Base-by-base conservation (phyloP, 441 rosid genomes). In the Eruca vesicaria region DNA sequence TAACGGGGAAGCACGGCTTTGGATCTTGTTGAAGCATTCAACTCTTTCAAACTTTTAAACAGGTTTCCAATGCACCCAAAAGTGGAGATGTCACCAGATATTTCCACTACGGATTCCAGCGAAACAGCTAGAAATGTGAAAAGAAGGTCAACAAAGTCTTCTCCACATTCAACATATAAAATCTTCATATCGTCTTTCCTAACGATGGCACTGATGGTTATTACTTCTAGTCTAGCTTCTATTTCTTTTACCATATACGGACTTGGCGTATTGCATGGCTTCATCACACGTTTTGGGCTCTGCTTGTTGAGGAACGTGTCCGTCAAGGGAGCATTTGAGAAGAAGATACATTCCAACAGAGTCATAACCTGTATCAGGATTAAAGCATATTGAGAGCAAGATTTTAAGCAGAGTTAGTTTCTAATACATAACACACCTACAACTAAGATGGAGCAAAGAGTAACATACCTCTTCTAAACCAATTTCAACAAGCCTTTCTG, bases 311-410 rank as follows among this genome's bases (percentile, higher is more conserved):
- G 41, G 31, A 76, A 76, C 2, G 69, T 23, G 9, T 69, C 64
- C 4, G 70, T 76, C 70, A 76, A 76, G 18, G 75, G 18, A 76
- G 56, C 7, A 6, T 69, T 55, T 16, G 75, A 76, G 6, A 65
- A 20, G 29, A 76, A 53, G 14, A 56, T 23, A 53, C 48, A 21
- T 6, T 14, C 31, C n/a, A 76, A 29, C 9, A 76, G 23, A 5
- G 45, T 61, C 7, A 68, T 0, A 4, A 68, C 63, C 79, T 75
- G 33, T 6, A 35, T 18, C 11, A 16, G 3, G 0, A 7, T 57
- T 8, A 9, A 8, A 7, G 31, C 20, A 58, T 59, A 29, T 2
- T 14, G 19, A 29, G 12, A 58, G 38, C 2, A 7, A 1, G 35
- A n/a, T 14, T 26, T 58, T 20, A 8, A 29, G 12, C 14, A 15